Base-by-base conservation (phyloP, 2,329 filamentous ascomycete genomes). In the Fonsecaea monophora region DNA sequence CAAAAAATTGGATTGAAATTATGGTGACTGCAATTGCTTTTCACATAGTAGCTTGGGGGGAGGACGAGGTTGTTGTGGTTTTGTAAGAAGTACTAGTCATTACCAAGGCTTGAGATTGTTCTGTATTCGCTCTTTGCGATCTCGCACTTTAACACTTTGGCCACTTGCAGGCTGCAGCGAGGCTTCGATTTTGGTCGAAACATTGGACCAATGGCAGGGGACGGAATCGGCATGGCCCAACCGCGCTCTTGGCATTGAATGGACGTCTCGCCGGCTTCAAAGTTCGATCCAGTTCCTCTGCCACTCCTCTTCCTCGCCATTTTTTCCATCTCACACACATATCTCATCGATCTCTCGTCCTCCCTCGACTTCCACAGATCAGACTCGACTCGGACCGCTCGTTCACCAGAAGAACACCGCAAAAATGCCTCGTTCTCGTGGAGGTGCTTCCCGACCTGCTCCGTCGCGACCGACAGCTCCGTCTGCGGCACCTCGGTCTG, bases 381-480 rank as follows among this genome's bases (percentile, higher is more conserved):
- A 8, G 8, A 5, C 5, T 42, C 13, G 1, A 45, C 40, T 45
- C 40, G 7, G n/a, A 18, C 15, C 12, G n/a, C 3, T 21, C 13
- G 21, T 54, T 54, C 18, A 54, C n/a, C 38, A 32, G 15, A 53
- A 50, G 12, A 12, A 13, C n/a, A 38, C 45, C 8, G 32, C 32
- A 35, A 85, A 79, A 67, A 94, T 94, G 91, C 82, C 91, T 90
- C 91, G 91, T 82, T 86, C 89, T 79, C 87, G 90, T 81, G 83
- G 86, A 81, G 86, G 82, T 77, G 65, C 77, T 80, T 79, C 67
- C 56, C 70, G 69, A 59, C 84, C 86, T 77, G 86, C 88, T 72
- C 87, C 88, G 69, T 79, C 86, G 71, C 89, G 91, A 75, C 91
- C 91, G 74, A 87, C 83, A 57, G 80, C 86, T 74, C 74, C 71